A percentile compares a stretch with the other conserved stretches of the same genome.
Evolutionary conservation across 139 green algal species (phyloP).

Genomic region (Asterochloris erici): DNA sequence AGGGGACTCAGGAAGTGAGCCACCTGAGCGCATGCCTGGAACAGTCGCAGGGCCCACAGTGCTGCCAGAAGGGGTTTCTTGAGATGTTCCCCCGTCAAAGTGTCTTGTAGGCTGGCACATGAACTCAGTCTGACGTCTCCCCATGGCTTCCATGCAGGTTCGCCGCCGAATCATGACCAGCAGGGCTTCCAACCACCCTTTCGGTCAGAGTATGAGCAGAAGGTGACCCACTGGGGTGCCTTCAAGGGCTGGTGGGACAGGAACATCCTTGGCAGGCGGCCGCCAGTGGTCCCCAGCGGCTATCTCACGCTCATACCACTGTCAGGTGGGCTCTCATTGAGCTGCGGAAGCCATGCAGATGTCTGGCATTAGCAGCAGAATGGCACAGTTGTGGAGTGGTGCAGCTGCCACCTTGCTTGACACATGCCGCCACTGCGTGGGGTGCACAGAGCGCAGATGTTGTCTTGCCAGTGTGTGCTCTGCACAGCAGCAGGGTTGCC

Average conservation of each 20-base stretch:
- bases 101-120: no score
- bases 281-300: constrained; percentile 23
- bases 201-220: constrained; percentile 20
- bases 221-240: neutral
- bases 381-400: neutral
- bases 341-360: neutral
- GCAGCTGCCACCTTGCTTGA: neutral
- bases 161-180: neutral
- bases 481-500: no score
- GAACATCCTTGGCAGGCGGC: constrained; percentile 11
- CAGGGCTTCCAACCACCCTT: constrained; percentile 21
- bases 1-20: neutral
- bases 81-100: no score
- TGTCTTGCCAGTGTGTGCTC: no score
- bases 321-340: neutral
- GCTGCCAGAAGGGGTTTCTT: no score
- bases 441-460: no score
- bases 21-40: no score
- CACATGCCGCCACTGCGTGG: neutral
- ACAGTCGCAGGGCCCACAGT: no score
- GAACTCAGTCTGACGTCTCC: no score
- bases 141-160: no score
- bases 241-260: constrained; percentile 16
- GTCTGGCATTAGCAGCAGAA: neutral
- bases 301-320: constrained; percentile 74